Conservation (phyloP, 108 stramenopile genomes). For the Cyclotella choctawhatcheeana region DNA sequence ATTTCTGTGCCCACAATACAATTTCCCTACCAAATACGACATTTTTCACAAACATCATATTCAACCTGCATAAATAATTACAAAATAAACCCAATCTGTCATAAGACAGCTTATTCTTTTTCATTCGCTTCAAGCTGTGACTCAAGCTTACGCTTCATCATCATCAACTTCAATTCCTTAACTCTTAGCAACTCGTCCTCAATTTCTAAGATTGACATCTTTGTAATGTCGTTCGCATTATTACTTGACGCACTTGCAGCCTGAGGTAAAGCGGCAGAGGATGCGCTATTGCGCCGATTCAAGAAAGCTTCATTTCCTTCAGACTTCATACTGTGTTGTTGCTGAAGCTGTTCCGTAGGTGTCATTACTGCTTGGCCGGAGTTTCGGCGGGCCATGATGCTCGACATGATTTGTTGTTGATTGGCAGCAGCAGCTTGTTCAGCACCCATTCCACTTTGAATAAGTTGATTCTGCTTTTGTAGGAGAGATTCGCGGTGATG, state of each 20-base stretch:
- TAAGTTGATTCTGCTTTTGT: not conserved
- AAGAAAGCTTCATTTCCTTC: not conserved
- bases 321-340: no score
- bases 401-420: not conserved
- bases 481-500: not conserved
- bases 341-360: no score
- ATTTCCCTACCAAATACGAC: not conserved
- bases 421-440: not conserved
- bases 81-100: not conserved
- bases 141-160: conserved; percentile 4
- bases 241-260: no score
- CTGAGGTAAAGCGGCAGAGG: not conserved
- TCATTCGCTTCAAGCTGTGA: no score
- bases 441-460: not conserved
- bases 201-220: conserved; percentile 2
- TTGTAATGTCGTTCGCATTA: not conserved
- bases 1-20: not conserved
- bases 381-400: not conserved
- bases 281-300: not conserved
- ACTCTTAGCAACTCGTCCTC: not conserved
- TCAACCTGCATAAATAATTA: not conserved
- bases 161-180: conserved; percentile 4
- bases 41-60: not conserved
- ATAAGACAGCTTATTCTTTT: no score
- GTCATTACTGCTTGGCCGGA: no score